Conservation (phyloP, 768 basidiomycete genomes). For the Lactifluus subvellereus region DNA sequence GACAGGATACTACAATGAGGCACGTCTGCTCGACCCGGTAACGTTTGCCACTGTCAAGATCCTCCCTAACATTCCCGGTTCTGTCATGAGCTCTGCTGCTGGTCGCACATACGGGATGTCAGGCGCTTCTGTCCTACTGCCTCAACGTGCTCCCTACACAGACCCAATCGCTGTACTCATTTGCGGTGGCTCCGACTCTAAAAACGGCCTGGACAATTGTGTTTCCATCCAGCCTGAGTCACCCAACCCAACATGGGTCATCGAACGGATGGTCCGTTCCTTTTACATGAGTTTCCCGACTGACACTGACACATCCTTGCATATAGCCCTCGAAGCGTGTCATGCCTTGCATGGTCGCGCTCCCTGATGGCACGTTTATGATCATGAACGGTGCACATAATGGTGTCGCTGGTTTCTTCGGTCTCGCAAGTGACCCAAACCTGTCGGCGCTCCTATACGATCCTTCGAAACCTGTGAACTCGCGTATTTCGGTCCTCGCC, state of each 20-base stretch:
- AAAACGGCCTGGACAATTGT: conserved; percentile 57
- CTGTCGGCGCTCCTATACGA: conserved; percentile 63
- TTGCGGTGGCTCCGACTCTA: too few relatives aligned
- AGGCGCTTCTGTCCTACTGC: conserved; percentile 64
- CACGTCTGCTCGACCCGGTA: conserved; percentile 61
- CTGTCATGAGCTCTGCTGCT: conserved; percentile 64
- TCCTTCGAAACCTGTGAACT: conserved; percentile 38
- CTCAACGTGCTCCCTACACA: conserved; percentile 49
- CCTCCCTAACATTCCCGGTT: conserved; percentile 69
- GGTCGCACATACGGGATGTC: conserved; percentile 77
- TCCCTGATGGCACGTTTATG: conserved; percentile 72
- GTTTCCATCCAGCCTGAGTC: conserved; percentile 63
- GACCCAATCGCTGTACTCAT: too few relatives aligned
- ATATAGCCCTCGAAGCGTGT: conserved; percentile 63
- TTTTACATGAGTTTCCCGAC: conserved; percentile 36
- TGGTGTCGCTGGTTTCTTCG: conserved; percentile 72
- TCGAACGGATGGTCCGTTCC: conserved; percentile 70
- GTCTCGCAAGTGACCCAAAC: conserved; percentile 59
- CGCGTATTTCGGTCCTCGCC: conserved; percentile 61
- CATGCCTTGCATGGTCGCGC: conserved; percentile 66
- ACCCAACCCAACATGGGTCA: conserved; percentile 53
- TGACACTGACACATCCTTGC: not conserved
- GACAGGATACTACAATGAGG: conserved; percentile 70
- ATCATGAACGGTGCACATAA: conserved; percentile 70
- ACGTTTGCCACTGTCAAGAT: conserved; percentile 55